A percentile compares a stretch with the other conserved stretches of the same genome.
Conservation (phyloP, 1,284 basidiomycete species). For the Laetiporus sulphureus region DNA sequence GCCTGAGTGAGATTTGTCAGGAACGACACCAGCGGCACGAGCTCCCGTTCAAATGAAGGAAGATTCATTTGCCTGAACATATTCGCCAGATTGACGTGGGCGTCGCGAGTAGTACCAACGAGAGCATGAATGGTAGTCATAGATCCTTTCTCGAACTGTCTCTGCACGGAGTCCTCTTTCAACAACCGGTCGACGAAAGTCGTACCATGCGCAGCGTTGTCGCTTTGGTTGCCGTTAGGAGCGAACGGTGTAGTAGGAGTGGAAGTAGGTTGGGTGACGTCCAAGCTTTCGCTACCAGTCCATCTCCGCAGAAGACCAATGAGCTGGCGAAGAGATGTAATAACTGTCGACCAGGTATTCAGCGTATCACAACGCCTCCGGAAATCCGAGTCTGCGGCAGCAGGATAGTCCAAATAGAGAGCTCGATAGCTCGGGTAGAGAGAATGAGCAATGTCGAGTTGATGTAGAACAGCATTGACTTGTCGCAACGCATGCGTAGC, state of each 20-base stretch:
- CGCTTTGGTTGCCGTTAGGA: conserved; percentile 8
- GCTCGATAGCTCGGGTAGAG: conserved; percentile 84
- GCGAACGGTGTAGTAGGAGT: conserved; percentile 12
- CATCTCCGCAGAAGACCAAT: conserved; percentile 78
- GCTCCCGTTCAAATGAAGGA: conserved; percentile 88
- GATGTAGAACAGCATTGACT: conserved; percentile 69
- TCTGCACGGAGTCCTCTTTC: conserved; percentile 93
- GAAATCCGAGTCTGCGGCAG: conserved; percentile 61
- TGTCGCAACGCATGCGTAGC: conserved; percentile 56
- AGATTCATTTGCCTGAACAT: conserved; percentile 82
- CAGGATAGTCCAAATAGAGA: conserved; percentile 73
- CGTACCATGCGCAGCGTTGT: conserved; percentile 41
- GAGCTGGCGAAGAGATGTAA: conserved; percentile 73
- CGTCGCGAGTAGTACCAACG: conserved; percentile 81
- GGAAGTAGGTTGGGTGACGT: conserved; percentile 70
- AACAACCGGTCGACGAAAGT: conserved; percentile 92
- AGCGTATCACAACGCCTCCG: conserved; percentile 79
- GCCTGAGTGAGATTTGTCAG: conserved; percentile 94
- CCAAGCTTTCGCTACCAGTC: conserved; percentile 89
- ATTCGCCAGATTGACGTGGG: conserved; percentile 75
- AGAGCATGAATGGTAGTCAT: conserved; percentile 84
- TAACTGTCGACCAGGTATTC: conserved; percentile 84
- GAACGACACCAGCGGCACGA: conserved; percentile 93
- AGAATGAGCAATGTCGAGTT: conserved; percentile 78
- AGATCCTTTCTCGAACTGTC: conserved; percentile 92